Conservation (phyloP, 2,329 filamentous ascomycete genomes). For the Ophiobolus disseminans region DNA sequence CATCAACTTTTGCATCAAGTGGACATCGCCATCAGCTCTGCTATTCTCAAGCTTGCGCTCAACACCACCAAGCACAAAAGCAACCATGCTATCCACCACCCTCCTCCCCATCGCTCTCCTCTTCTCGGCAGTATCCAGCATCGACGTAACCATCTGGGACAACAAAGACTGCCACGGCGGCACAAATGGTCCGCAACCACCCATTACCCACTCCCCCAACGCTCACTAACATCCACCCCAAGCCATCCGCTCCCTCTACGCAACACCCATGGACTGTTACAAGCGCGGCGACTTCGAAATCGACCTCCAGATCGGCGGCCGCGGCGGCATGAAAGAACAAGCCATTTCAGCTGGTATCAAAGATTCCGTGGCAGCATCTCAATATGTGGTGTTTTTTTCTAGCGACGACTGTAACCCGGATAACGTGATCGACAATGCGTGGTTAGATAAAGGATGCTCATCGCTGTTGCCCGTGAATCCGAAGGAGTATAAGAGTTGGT, state of each 20-base stretch:
- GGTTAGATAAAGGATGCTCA: slow-evolving; percentile 8
- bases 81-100: not conserved
- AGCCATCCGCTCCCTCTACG: slow-evolving; percentile 3
- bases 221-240: too few species aligned
- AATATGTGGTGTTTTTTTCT: slow-evolving; percentile 12
- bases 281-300: slow-evolving; percentile 8
- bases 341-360: slow-evolving; percentile 3
- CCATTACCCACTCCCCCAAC: too few species aligned
- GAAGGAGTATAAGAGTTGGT: slow-evolving; percentile 7
- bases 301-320: slow-evolving; percentile 1
- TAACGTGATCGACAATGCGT: slow-evolving; percentile 10
- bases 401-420: slow-evolving; percentile 11
- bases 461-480: slow-evolving; percentile 1
- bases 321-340: slow-evolving; percentile 6
- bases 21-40: too few species aligned
- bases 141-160: slow-evolving; percentile 1
- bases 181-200: slow-evolving; percentile 1
- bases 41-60: too few species aligned
- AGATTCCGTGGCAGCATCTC: slow-evolving; percentile 1
- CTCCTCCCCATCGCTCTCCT: not conserved
- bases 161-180: slow-evolving; percentile 8
- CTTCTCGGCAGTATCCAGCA: not conserved
- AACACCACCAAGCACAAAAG: too few species aligned
- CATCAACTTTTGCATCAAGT: too few species aligned
- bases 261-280: slow-evolving; percentile 4